Conservation (phyloP, 2,329 filamentous ascomycete species). For the Periconia macrospinosa region DNA sequence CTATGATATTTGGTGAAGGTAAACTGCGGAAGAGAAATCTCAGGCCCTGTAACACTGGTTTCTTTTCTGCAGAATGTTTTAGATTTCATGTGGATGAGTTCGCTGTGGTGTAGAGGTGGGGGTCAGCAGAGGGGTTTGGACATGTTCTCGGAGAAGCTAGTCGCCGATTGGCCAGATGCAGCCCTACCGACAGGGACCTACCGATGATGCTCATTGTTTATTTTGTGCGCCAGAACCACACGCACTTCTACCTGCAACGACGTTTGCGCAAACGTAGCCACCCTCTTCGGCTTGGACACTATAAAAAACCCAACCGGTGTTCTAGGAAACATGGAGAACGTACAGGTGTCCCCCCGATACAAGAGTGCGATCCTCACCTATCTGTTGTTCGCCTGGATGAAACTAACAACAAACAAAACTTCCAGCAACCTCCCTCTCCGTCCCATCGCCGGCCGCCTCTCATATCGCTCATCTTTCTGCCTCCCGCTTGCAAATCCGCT, state of each 20-base stretch:
- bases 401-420: conserved; percentile 11
- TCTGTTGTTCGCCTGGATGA: background rate
- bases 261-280: conserved; percentile 16
- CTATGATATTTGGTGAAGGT: no score
- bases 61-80: no score
- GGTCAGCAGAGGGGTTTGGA: background rate
- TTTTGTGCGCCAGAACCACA: no score
- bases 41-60: no score
- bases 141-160: background rate
- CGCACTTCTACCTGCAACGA: no score
- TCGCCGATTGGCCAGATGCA: conserved; percentile 4
- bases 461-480: conserved; percentile 43
- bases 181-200: background rate
- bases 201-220: conserved; percentile 29
- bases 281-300: background rate
- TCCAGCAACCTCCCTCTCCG: conserved; percentile 34
- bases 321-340: conserved; percentile 23
- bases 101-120: background rate
- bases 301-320: background rate
- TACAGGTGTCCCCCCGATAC: conserved; percentile 33
- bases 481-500: conserved; percentile 45
- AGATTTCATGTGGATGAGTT: no score
- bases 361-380: conserved; percentile 23
- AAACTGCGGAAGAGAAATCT: no score
- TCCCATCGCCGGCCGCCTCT: conserved; percentile 43